Base-by-base conservation (phyloP, 179 eudicot species). In the Heliamphora pulchella region DNA sequence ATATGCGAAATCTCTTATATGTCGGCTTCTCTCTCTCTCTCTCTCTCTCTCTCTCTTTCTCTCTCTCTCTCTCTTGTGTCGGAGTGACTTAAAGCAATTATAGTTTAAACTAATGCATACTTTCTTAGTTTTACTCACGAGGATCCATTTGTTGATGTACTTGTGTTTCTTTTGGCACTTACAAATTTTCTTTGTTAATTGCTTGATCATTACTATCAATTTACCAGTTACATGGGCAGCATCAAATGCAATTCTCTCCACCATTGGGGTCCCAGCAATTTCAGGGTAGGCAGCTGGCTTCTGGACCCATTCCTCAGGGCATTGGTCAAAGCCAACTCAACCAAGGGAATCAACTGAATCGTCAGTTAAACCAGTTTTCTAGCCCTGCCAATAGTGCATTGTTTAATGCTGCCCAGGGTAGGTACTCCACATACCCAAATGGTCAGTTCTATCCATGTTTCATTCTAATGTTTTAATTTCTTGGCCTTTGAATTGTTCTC, bases 301-400 rank as follows among this genome's bases (percentile, higher is more conserved):
- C 90, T 81, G 97, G 92, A 78, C 82, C 87, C 67, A 83, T 96
- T 80, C 98, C 91, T 82, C 96, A 91, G 81, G 91, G 90, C 70
- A 88, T 94, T 68, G 93, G 92, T 73, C 97, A 92, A 86, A 89
- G 85, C 86, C 98, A 92, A 86, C 89, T 96, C 41, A 91, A 67
- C 89, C 99, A 94, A 85, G 98, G 93, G 81, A 92, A 84, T 87
- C 99, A 94, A 89, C 85, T 96, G 86, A 94, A 89, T 88, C 98
- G 98, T 67, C 99, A 95, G 69, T 83, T 92, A 74, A 93, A 91
- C 76, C 98, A 96, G 86, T 94, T 91, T 85, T 83, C 98, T 51
- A 90, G 90, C 83, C 79, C 91, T 67, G 97, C 97, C 78, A 96
- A 92, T 86, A 92, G 92, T 85, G 96, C 98, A 15, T 82, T 96